Base-by-base conservation (phyloP, 2,329 filamentous ascomycete genomes). In the Penicillium hordei region DNA sequence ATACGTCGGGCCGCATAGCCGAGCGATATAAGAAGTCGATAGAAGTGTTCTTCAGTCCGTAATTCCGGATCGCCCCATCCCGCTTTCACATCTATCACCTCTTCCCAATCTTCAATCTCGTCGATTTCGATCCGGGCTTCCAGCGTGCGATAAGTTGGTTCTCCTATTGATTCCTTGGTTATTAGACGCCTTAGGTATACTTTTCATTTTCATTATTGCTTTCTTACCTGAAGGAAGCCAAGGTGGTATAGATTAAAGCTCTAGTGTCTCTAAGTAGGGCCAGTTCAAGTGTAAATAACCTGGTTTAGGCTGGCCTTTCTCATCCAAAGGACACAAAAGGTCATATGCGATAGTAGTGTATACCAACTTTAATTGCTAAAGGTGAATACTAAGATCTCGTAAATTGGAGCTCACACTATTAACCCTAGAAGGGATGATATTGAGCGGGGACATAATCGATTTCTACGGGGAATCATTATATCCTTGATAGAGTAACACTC, bases 221-320 rank as follows among this genome's bases (percentile, higher is more conserved):
- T 31, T 46, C 48, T 45, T 51, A 57, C 55, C 55, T 52, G 48
- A 57, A 31, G 55, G 55, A 52, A 52, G 55, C 38, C 40, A 52
- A 31, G 55, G 55, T 45, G 40, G 55, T 34, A 57, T 15, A 29
- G 8, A 8, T 27, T 21, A 31, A 31, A 57, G 42, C 19, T 52
- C 55, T n/a, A 57, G n/a, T 23, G 42, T 15, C 44, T 57, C 48
- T 25, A 57, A 17, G 17, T 29, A 46, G 44, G 55, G 55, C 48
- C 48, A 52, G 27, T 52, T 38, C 19, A 56, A 48, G 5, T 48
- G 34, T 17, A 40, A 33, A 25, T 44, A 44, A 12, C 19, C 38
- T 8, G 25, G 34, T 31, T 40, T 8, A n/a, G 52, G 44, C 36
- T 48, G 25, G 5, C 49, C 40, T 15, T 52, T 17, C 44, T n/a